Conservation (phyloP, 2,329 filamentous ascomycete genomes). For the Claviceps sorghi region DNA sequence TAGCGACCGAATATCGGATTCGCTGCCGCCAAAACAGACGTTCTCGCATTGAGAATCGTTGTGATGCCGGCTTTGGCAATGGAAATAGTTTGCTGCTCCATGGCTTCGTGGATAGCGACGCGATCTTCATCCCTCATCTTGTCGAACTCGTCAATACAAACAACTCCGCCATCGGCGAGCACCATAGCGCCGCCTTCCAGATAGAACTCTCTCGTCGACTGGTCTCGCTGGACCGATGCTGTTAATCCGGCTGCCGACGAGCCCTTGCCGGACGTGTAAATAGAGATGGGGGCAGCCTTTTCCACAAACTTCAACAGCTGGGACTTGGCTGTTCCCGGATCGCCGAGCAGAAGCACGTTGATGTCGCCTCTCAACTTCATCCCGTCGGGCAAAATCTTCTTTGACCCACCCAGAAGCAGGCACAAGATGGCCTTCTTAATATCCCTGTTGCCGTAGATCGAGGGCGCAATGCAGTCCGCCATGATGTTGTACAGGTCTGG, state of each 20-base stretch:
- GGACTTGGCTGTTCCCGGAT: conserved; percentile 95
- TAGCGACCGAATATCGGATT: conserved; percentile 97
- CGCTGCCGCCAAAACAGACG: conserved; percentile 85
- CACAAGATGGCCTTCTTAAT: conserved; percentile 98
- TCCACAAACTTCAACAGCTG: conserved; percentile 96
- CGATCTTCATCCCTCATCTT: conserved; percentile 98
- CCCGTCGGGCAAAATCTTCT: conserved; percentile 93
- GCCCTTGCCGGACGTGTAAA: conserved; percentile 97
- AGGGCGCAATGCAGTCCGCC: conserved; percentile 84
- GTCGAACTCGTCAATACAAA: conserved; percentile 98
- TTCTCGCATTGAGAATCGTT: conserved; percentile 90
- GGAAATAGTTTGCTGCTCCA: conserved; percentile 99
- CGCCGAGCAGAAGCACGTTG: conserved; percentile 90
- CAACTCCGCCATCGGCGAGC: conserved; percentile 86
- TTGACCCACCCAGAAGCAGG: conserved; percentile 82
- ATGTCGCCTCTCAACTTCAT: conserved; percentile 98
- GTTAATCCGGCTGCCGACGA: conserved; percentile 96
- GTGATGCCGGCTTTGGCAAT: conserved; percentile 98
- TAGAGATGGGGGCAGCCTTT: conserved; percentile 88
- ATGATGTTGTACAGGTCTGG: conserved; percentile 89
- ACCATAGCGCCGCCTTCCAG: conserved; percentile 98
- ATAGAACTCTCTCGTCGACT: conserved; percentile 88
- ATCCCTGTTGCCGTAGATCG: conserved; percentile 88
- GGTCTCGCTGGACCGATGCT: conserved; percentile 87
- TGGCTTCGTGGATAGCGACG: conserved; percentile 96